Evolutionary conservation across 2,329 filamentous ascomycete genomes (phyloP).

Genomic region (Metarhizium sp.): DNA sequence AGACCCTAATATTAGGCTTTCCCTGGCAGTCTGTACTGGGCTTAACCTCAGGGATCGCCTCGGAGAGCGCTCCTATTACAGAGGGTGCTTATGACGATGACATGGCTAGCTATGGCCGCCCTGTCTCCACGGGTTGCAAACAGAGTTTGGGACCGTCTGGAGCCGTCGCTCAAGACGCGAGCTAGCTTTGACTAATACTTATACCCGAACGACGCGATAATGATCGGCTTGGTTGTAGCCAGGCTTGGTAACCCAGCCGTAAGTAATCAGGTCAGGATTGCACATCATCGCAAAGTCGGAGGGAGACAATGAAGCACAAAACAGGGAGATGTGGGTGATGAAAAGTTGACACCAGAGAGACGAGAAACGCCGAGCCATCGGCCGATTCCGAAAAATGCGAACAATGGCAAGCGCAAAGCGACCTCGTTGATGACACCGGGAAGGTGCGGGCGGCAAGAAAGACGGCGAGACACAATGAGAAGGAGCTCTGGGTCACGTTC

Average conservation of each 20-base stretch:
- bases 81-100: not conserved
- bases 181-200: not conserved
- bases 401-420: not conserved
- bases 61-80: not conserved
- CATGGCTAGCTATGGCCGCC: not conserved
- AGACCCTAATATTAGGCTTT: too few relatives aligned
- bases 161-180: not conserved
- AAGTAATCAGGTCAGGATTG: not conserved
- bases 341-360: too few relatives aligned
- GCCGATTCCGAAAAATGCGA: too few relatives aligned
- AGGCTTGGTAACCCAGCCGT: not conserved
- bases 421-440: not conserved
- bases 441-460: not conserved
- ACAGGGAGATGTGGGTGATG: too few relatives aligned
- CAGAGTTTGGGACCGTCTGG: conserved; percentile 8
- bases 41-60: not conserved
- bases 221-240: not conserved
- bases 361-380: too few relatives aligned
- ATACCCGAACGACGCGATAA: not conserved
- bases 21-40: too few relatives aligned
- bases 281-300: not conserved
- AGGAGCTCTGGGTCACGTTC: not conserved
- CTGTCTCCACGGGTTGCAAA: not conserved
- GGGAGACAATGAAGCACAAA: not conserved
- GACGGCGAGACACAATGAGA: not conserved